Evolutionary conservation across 2,329 filamentous ascomycete species (phyloP).

Genomic region (Cercospora sesami): DNA sequence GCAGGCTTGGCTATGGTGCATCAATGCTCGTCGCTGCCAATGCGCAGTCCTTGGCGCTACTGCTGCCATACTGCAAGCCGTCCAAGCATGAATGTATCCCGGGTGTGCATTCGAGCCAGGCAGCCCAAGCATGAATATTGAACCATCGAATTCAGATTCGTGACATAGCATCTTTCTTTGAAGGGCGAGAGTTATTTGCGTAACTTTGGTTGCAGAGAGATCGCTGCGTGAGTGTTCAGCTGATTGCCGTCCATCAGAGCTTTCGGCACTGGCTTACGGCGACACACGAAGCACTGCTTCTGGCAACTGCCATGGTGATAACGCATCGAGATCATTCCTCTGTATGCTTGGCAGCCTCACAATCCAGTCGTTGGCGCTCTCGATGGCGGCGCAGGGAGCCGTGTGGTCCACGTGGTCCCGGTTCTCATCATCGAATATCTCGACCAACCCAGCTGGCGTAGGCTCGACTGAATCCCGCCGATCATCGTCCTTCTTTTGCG

Average conservation of each 20-base stretch:
- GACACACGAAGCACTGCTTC: conserved; percentile 11
- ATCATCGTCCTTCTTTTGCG: background rate
- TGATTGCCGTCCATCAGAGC: background rate
- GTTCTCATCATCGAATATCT: background rate
- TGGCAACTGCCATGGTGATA: conserved; percentile 10
- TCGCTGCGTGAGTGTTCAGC: conserved; percentile 4
- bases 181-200: conserved; percentile 20
- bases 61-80: conserved; percentile 19
- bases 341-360: conserved; percentile 3
- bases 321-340: background rate
- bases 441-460: background rate
- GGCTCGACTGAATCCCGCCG: background rate
- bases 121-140: conserved; percentile 19
- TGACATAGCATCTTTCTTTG: conserved; percentile 22
- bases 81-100: conserved; percentile 26
- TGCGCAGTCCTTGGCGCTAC: conserved; percentile 9
- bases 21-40: conserved; percentile 20
- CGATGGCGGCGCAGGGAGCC: background rate
- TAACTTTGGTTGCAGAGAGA: conserved; percentile 14
- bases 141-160: conserved; percentile 16
- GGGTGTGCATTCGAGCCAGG: conserved; percentile 17
- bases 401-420: background rate
- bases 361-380: background rate
- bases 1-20: conserved; percentile 24
- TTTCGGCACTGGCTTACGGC: conserved; percentile 11